Evolutionary conservation across 306 rosid genomes (phyloP).

Genomic region (Urtica urens): DNA sequence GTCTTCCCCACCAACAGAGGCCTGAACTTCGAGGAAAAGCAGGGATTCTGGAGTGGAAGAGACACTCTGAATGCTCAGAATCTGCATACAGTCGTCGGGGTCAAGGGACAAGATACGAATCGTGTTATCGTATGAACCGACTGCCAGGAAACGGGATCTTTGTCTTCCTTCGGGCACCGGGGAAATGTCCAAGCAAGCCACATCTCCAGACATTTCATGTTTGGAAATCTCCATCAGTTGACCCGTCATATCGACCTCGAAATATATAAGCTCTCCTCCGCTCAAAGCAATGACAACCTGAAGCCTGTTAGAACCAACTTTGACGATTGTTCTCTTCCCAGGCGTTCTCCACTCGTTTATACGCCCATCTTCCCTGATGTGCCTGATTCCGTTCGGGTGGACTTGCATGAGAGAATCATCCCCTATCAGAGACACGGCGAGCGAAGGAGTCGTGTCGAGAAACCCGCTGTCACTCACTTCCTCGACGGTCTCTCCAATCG

Average conservation of each 20-base stretch:
- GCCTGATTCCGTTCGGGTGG: constrained; percentile 98
- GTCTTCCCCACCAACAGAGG: constrained; percentile 93
- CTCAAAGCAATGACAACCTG: constrained; percentile 95
- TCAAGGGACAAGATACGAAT: constrained; percentile 80
- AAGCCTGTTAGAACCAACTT: constrained; percentile 85
- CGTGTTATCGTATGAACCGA: constrained; percentile 85
- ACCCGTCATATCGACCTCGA: constrained; percentile 93
- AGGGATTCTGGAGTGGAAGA: constrained; percentile 93
- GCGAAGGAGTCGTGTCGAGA: constrained; percentile 90
- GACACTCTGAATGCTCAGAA: constrained; percentile 81
- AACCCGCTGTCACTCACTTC: constrained; percentile 97
- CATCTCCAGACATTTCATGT: constrained; percentile 96
- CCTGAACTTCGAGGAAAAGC: constrained; percentile 86
- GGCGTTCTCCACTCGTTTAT: constrained; percentile 97
- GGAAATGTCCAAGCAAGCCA: constrained; percentile 92
- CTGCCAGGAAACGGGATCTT: constrained; percentile 89
- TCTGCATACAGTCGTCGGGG: constrained; percentile 92
- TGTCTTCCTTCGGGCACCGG: constrained; percentile 93
- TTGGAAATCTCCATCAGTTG: constrained; percentile 93
- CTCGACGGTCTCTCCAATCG: constrained; percentile 97
- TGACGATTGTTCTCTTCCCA: constrained; percentile 83
- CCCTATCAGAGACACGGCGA: constrained; percentile 93
- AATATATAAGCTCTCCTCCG: constrained; percentile 91
- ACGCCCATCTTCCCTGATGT: constrained; percentile 98
- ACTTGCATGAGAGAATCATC: constrained; percentile 99